phyloP scores from a whole-genome alignment of 1,284 basidiomycete species.

The Inonotus obliquus region DNA sequence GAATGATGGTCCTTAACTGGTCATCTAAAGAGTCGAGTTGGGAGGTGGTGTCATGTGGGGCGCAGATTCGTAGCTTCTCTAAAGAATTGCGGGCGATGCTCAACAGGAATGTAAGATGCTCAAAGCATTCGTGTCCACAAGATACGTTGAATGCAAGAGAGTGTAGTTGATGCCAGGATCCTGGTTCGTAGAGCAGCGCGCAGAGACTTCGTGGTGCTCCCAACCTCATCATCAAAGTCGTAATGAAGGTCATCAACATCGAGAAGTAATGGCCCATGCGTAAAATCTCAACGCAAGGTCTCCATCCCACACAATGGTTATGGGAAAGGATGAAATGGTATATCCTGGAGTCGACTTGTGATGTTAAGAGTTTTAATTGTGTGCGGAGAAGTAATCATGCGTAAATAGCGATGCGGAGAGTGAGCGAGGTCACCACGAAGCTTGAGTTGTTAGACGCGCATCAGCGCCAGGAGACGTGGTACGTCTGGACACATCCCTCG shows the following conservation, averaged over 20 bases:
- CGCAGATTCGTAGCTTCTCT: background rate
- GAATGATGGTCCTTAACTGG: background rate
- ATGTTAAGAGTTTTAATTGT: slow-evolving; percentile 40
- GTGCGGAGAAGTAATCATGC: slow-evolving; percentile 36
- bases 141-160: slow-evolving; percentile 2
- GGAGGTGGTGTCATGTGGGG: background rate
- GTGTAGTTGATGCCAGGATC: slow-evolving; percentile 21
- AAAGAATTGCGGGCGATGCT: background rate
- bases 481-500: slow-evolving; percentile 27
- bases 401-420: slow-evolving; percentile 43
- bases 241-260: slow-evolving; percentile 6
- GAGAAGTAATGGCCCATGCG: background rate
- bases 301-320: slow-evolving; percentile 2
- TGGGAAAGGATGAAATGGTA: background rate
- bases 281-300: slow-evolving; percentile 11
- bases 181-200: slow-evolving; percentile 47
- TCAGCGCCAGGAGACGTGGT: slow-evolving; percentile 40
- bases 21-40: background rate
- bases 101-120: background rate
- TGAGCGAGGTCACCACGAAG: slow-evolving; percentile 45
- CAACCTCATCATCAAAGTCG: background rate
- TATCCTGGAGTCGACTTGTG: slow-evolving; percentile 32
- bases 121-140: too few relatives aligned
- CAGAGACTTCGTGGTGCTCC: slow-evolving; percentile 30
- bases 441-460: slow-evolving; percentile 36